Base-by-base conservation (phyloP, 345 rosid species). In the Barbarea vulgaris region DNA sequence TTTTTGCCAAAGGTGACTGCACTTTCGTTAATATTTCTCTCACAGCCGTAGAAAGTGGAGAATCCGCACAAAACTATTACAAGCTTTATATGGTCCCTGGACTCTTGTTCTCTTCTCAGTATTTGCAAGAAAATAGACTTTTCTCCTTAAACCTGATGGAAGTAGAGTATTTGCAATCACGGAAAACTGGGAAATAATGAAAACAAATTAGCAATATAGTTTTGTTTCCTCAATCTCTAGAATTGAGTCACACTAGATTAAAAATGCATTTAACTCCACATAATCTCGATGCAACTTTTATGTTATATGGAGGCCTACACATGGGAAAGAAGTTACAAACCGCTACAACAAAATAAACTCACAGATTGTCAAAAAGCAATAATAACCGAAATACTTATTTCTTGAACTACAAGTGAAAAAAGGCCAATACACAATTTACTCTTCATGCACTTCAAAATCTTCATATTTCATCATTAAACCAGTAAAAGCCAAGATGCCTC, bases 31-130 rank as follows among this genome's bases (percentile, higher is more conserved):
- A 31, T 31, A 14, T 59, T 66, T 24, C 65, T 69, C 59, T 69
- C 59, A 44, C 71, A 70, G 53, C 80, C 76, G 25, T 77, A 52
- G 37, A 70, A 60, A 54, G 70, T 77, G 75, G 80, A 63, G 80
- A 77, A 70, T 67, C 76, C 44, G 51, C 59, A 77, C 34, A 70
- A 62, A 42, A 64, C 41, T 37, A 13, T 25, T 18, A 9, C 66
- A 63, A 24, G 65, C 80, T 44, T 62, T 44, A 55, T 34, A 33
- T 63, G 75, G 75, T 76, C 80, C 80, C 18, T 69, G 15, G 64
- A 44, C 42, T 62, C 70, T 76, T 68, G 28, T 76, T 69, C 75
- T 67, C 73, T 59, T 67, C 61, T 55, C 47, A 55, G 15, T 46
- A 44, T 63, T 70, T 28, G 9, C 64, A 69, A 51, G 27, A 7